phyloP scores from a whole-genome alignment of 225 moss, liverwort and hornwort genomes.

The Straminergon stramineum region DNA sequence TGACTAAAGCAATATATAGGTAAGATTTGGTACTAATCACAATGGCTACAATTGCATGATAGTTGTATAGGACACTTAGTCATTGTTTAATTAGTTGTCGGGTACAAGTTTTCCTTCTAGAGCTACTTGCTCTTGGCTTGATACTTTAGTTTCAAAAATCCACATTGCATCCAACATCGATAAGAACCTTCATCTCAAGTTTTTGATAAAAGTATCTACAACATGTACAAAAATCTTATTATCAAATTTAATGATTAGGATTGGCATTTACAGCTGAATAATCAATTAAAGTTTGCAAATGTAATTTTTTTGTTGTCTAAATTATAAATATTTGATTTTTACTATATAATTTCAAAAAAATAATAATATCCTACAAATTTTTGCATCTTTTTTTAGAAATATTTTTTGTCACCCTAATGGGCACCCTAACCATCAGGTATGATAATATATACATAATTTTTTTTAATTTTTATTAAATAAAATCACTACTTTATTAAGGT shows the following conservation, averaged over 20 bases:
- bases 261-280: background rate
- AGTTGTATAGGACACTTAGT: no score
- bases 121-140: no score
- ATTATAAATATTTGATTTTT: background rate
- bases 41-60: no score
- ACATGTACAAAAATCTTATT: background rate
- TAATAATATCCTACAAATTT: background rate
- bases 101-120: no score
- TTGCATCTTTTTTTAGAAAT: background rate
- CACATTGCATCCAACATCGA: no score
- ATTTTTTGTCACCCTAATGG: no score
- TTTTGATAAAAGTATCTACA: background rate
- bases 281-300: background rate
- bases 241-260: accelerated
- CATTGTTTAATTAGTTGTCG: no score
- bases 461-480: background rate
- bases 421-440: accelerated
- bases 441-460: background rate
- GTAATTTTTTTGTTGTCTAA: background rate
- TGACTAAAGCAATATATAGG: no score
- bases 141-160: no score
- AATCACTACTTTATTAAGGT: no score
- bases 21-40: no score
- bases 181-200: no score
- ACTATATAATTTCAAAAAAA: background rate